A percentile compares a stretch with the other conserved stretches of the same genome.
These are phyloP conservation scores for Peribolospora baueri DNA, from an alignment of 768 basidiomycete species.

Conservation along the genomic window DNA sequence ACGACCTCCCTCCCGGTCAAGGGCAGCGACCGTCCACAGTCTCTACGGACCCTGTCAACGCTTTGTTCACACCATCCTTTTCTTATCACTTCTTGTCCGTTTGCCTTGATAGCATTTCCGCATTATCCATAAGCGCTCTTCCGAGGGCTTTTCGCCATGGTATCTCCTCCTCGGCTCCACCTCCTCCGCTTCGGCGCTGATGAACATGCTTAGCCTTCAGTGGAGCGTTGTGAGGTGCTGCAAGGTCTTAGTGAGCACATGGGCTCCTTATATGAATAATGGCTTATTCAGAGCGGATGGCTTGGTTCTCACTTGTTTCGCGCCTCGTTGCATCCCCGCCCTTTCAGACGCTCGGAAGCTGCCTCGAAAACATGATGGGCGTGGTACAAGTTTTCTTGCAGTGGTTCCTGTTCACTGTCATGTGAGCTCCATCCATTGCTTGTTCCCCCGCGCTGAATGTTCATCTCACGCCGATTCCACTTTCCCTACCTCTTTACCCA, in stretches of 20 bases:
- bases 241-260: slow-evolving; percentile 36
- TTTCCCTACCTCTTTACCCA: slow-evolving; percentile 17
- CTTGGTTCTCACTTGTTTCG: neutral
- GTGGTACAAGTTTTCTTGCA: slow-evolving; percentile 57
- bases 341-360: slow-evolving; percentile 37
- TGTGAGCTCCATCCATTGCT: slow-evolving; percentile 32
- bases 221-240: slow-evolving; percentile 67
- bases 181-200: slow-evolving; percentile 17
- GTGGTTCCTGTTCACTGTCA: slow-evolving; percentile 59
- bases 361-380: slow-evolving; percentile 56
- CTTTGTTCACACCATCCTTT: neutral
- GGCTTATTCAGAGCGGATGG: neutral
- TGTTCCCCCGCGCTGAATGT: neutral
- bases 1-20: neutral
- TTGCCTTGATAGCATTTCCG: slow-evolving; percentile 35
- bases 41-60: neutral
- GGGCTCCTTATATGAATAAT: too few relatives aligned
- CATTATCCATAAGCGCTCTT: slow-evolving; percentile 51
- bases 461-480: neutral
- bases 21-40: too few relatives aligned
- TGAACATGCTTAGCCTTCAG: slow-evolving; percentile 50
- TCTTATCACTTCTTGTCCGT: neutral
- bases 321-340: neutral
- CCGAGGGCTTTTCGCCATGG: slow-evolving; percentile 76
- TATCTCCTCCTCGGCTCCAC: slow-evolving; percentile 56